Base-by-base conservation (phyloP, 371 early-diverging fungal species). In the Globomyces sp. region DNA sequence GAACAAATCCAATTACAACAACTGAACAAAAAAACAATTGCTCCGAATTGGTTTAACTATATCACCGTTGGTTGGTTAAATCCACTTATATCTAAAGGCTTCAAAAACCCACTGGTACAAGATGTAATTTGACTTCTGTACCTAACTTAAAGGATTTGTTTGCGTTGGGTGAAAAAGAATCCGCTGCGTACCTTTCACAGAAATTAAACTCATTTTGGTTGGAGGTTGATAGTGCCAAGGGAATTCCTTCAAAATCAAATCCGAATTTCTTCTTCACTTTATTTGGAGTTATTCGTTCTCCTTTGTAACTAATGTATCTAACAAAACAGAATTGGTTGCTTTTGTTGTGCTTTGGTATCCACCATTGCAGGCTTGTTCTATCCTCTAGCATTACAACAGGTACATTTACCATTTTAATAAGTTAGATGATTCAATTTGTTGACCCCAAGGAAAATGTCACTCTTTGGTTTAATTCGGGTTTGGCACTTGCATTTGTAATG, bases 401-500 rank as follows among this genome's bases (percentile, higher is more conserved):
- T 55, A 55, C 39, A 11, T 6, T 55, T 3, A 24, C 24, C 24
- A 24, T 24, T 24, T 24, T 24, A 39, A 36, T 55, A 55, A 55
- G 10, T n/a, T 1, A 55, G 55, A 3, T 55, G 2, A 9, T 55
- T 39, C 6, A 55, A 39, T 39, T 6, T 6, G 40, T 55, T 24
- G 52, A 51, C 13, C 52, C 52, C 5, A 24, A 24, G 24, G 34
- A 51, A 24, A 24, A 4, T 5, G 52, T 24, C 13, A 8, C 1
- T 8, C 13, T 51, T 9, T 57, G 57, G 57, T 5, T 41, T 1
- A 39, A 41, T 40, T 24, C 10, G 13, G 59, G 49, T 13, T 8
- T 58, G 1, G 64, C 45, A 2, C n/a, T 68, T 9, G 69, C 69
- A 6, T 57, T 53, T 44, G 42, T 68, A 2, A 52, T 63, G n/a